Evolutionary conservation across 2,329 filamentous ascomycete species (phyloP).

Genomic region (Emericellopsis atlantica): DNA sequence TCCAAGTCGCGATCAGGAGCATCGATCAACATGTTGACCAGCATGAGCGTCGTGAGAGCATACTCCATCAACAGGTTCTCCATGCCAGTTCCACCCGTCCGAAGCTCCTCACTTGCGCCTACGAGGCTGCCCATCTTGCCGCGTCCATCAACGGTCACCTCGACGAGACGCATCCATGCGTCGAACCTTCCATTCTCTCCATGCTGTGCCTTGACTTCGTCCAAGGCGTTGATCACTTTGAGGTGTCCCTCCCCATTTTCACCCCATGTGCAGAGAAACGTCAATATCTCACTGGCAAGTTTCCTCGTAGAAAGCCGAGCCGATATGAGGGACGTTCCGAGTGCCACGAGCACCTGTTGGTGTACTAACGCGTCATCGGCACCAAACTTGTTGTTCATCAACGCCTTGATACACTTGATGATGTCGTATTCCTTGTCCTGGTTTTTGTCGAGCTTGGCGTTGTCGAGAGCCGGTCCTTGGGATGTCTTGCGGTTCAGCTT

Average conservation of each 20-base stretch:
- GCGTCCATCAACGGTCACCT: constrained; percentile 90
- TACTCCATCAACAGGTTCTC: constrained; percentile 99
- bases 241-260: constrained; percentile 72
- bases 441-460: constrained; percentile 56
- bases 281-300: constrained; percentile 89
- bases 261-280: constrained; percentile 91
- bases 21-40: constrained; percentile 95
- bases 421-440: constrained; percentile 93
- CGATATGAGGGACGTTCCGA: constrained; percentile 78
- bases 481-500: constrained; percentile 87
- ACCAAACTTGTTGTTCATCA: constrained; percentile 99
- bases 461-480: constrained; percentile 53
- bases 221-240: constrained; percentile 88
- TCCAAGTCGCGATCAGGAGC: constrained; percentile 81
- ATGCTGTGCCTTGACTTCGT: constrained; percentile 76
- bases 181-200: constrained; percentile 94
- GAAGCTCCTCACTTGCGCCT: constrained; percentile 89
- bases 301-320: constrained; percentile 85
- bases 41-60: constrained; percentile 82
- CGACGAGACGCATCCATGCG: constrained; percentile 96
- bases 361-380: constrained; percentile 89
- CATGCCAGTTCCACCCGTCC: constrained; percentile 94
- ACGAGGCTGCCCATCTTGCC: constrained; percentile 99
- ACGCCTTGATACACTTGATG: constrained; percentile 88
- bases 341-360: constrained; percentile 77